Percentiles rank a stretch among this genome's conserved stretches.
Conservation (phyloP, 805 yeast genomes). For the Saccharomycopsis microspora region DNA sequence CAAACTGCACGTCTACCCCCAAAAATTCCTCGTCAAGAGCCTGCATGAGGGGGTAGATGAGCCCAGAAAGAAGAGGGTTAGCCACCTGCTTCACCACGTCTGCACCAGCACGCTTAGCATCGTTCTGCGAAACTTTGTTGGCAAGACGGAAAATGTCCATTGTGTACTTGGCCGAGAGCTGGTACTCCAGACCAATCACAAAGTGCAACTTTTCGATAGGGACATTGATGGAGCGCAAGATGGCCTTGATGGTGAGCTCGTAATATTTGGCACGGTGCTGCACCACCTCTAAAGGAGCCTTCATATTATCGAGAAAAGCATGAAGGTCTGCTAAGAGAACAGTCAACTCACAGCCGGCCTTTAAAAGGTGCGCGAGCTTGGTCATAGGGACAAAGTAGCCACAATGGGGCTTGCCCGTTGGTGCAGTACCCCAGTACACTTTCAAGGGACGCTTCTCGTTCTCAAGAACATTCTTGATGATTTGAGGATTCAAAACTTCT, state of each 20-base stretch:
- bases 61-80: slow-evolving; percentile 85
- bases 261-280: slow-evolving; percentile 83
- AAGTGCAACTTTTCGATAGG: slow-evolving; percentile 84
- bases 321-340: slow-evolving; percentile 91
- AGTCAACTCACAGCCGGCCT: slow-evolving; percentile 92
- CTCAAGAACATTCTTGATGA: slow-evolving; percentile 74
- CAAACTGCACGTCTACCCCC: slow-evolving; percentile 87
- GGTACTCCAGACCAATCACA: slow-evolving; percentile 85
- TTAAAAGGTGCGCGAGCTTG: slow-evolving; percentile 85
- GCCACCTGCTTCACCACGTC: slow-evolving; percentile 97
- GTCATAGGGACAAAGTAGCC: slow-evolving; percentile 98
- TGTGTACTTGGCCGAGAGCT: slow-evolving; percentile 64
- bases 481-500: slow-evolving; percentile 82
- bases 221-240: slow-evolving; percentile 75
- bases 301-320: slow-evolving; percentile 96
- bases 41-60: slow-evolving; percentile 97
- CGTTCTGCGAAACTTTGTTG: slow-evolving; percentile 82
- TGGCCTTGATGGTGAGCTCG: slow-evolving; percentile 72
- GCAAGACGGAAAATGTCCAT: slow-evolving; percentile 82
- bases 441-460: slow-evolving; percentile 72
- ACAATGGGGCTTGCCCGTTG: slow-evolving; percentile 97
- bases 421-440: slow-evolving; percentile 99
- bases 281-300: slow-evolving; percentile 91
- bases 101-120: slow-evolving; percentile 98
- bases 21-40: slow-evolving; percentile 91